phyloP scores from a whole-genome alignment of 805 yeast species.

The Ogataea degrootiae region DNA sequence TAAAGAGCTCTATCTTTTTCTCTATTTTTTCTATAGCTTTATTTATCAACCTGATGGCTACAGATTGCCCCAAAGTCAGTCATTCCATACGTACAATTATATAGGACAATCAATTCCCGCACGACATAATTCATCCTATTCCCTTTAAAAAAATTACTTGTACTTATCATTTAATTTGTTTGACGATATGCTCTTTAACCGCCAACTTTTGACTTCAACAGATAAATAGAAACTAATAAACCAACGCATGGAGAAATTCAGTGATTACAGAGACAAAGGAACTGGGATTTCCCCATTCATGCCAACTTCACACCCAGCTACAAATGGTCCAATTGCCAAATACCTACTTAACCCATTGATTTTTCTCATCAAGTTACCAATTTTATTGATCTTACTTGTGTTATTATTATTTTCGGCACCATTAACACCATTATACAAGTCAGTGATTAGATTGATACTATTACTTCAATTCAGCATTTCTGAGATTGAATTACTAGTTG shows the following conservation, averaged over 20 bases:
- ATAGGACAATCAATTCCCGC: too few relatives aligned
- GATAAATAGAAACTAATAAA: too few relatives aligned
- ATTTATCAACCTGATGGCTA: too few relatives aligned
- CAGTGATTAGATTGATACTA: slow-evolving; percentile 18
- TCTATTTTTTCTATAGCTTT: too few relatives aligned
- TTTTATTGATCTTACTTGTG: slow-evolving; percentile 20
- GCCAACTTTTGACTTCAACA: too few relatives aligned
- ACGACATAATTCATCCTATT: too few relatives aligned
- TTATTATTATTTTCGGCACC: slow-evolving; percentile 8
- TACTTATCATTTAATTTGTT: too few relatives aligned
- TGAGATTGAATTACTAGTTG: slow-evolving; percentile 32
- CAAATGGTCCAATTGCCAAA: slow-evolving; percentile 2
- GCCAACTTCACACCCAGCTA: slow-evolving; percentile 40
- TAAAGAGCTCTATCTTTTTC: too few relatives aligned
- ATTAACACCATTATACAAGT: slow-evolving; percentile 8
- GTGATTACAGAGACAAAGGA: slow-evolving; percentile 82
- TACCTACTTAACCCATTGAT: slow-evolving; percentile 16
- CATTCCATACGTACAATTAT: too few relatives aligned
- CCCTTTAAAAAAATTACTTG: too few relatives aligned
- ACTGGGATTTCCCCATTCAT: slow-evolving; percentile 92
- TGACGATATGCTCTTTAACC: too few relatives aligned
- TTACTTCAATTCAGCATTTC: slow-evolving; percentile 31
- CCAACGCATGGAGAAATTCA: slow-evolving; percentile 67
- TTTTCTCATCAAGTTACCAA: slow-evolving; percentile 25
- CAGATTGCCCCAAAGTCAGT: too few relatives aligned